Base-by-base conservation (phyloP, 805 yeast species). In the Spathaspora gorwiae region DNA sequence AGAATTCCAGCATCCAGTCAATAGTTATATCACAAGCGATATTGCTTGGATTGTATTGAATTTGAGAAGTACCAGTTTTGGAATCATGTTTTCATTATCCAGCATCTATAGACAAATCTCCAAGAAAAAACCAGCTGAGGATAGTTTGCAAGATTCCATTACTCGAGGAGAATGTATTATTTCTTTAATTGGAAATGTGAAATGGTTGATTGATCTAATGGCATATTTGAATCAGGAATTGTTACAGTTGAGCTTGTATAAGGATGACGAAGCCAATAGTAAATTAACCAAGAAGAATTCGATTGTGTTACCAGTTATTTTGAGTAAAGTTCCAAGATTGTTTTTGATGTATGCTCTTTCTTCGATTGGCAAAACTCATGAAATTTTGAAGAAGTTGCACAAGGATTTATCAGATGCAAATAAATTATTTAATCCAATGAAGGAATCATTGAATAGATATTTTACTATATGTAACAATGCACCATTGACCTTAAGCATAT, bases 151-250 rank as follows among this genome's bases (percentile, higher is more conserved):
- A 47, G 84, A 80, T 44, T 73, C 81, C 1, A 69, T 76, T 19
- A 68, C 75, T 8, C 70, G 89, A 52, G 83, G 83, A 33, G 90
- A 84, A 53, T 72, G 80, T 49, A 72, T 85, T 3, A 68, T 83
- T 37, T 66, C 71, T 13, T 69, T 82, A 9, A 63, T 87, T n/a
- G 97, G 97, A 0, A 79, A 85, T 35, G 80, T 86, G 7, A 79
- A 88, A 54, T 92, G 97, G 97, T 77, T 87, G 52, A 76, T 88
- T 30, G 97, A 90, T 59, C 79, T 88, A 48, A 72, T 88, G 44
- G 79, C 84, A 1, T 81, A 79, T 50, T 60, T 87, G 35, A 79
- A 82, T 44, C 95, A 90, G 61, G 96, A 92, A 52, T 63, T 85
- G 31, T 57, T 83, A 24, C 76, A 81, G 31, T 54, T 82, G 26